A percentile compares a stretch with the other conserved stretches of the same genome.
These are phyloP conservation scores for Acaromyces ingoldii DNA, from an alignment of 1,284 basidiomycete species.

Conservation along the genomic window DNA sequence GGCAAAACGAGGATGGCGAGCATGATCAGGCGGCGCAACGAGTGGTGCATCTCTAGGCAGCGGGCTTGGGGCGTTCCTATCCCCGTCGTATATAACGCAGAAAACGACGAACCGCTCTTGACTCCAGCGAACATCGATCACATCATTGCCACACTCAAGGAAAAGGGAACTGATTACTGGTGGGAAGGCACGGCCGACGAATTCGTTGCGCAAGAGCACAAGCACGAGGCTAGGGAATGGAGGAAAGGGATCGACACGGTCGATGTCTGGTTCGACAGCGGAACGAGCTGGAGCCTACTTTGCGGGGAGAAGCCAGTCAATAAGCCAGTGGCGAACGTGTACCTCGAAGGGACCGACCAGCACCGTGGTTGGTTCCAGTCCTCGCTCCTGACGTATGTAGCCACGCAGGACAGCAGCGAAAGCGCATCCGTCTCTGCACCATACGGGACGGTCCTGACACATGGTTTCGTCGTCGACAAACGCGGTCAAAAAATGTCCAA, in stretches of 20 bases:
- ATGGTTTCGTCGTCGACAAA: conserved; percentile 93
- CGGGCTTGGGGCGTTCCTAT: conserved; percentile 98
- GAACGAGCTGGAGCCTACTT: conserved; percentile 81
- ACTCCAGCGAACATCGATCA: conserved; percentile 67
- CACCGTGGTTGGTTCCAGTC: conserved; percentile 99
- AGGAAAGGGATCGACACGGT: conserved; percentile 76
- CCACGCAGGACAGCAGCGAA: conserved; percentile 28
- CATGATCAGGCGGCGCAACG: conserved; percentile 79
- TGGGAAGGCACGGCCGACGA: conserved; percentile 81
- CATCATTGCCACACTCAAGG: conserved; percentile 69
- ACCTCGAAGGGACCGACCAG: conserved; percentile 93
- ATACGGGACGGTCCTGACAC: conserved; percentile 80
- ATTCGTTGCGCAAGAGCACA: conserved; percentile 57
- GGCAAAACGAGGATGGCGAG: conserved; percentile 64
- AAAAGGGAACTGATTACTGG: conserved; percentile 77
- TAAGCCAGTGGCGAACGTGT: conserved; percentile 69
- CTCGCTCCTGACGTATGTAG: conserved; percentile 75
- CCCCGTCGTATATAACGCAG: conserved; percentile 72
- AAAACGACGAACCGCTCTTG: conserved; percentile 63
- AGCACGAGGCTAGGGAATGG: conserved; percentile 19
- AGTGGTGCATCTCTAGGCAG: conserved; percentile 99
- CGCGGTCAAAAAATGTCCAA: conserved; percentile 98
- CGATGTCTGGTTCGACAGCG: conserved; percentile 99
- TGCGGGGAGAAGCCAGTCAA: neutral
- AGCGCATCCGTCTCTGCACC: conserved; percentile 60